Evolutionary conservation across 1,139 yeast species (phyloP).

Genomic region (Blastobotrys petasosporus): DNA sequence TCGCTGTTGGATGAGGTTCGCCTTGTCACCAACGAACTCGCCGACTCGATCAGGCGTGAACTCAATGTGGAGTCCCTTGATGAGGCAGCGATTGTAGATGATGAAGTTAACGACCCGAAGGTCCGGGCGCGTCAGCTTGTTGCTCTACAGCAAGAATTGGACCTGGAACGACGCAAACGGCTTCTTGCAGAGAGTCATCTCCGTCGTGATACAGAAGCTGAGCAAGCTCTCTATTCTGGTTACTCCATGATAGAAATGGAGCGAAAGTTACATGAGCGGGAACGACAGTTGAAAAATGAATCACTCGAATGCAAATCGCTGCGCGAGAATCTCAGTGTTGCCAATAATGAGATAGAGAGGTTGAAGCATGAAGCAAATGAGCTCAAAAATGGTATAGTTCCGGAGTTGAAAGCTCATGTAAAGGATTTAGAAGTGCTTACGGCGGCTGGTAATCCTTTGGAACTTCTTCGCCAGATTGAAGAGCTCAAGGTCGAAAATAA

Average conservation of each 20-base stretch:
- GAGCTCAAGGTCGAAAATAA: slow-evolving; percentile 33
- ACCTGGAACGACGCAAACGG: slow-evolving; percentile 33
- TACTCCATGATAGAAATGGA: slow-evolving; percentile 23
- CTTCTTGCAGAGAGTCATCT: slow-evolving; percentile 23
- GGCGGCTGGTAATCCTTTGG: slow-evolving; percentile 31
- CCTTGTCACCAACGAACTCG: slow-evolving; percentile 34
- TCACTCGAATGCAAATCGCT: slow-evolving; percentile 23
- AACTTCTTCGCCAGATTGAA: slow-evolving; percentile 29
- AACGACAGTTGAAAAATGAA: slow-evolving; percentile 22
- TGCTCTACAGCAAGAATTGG: slow-evolving; percentile 27
- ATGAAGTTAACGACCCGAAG: slow-evolving; percentile 7
- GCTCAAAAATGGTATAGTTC: slow-evolving; percentile 31
- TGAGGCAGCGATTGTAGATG: slow-evolving; percentile 13
- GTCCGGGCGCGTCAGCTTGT: slow-evolving; percentile 26
- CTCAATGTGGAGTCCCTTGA: slow-evolving; percentile 23
- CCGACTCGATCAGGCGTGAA: slow-evolving; percentile 36
- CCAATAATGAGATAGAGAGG: slow-evolving; percentile 26
- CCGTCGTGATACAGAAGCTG: slow-evolving; percentile 11
- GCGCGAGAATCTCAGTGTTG: slow-evolving; percentile 17
- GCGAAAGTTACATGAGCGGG: slow-evolving; percentile 22
- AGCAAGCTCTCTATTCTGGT: slow-evolving; percentile 12
- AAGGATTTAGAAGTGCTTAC: slow-evolving; percentile 28
- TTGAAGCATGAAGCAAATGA: slow-evolving; percentile 32
- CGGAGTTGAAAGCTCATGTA: slow-evolving; percentile 26
- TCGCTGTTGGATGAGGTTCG: slow-evolving; percentile 32